A percentile compares a stretch with the other conserved stretches of the same genome.
These are phyloP conservation scores for Dissophora ornata DNA, from an alignment of 192 early-diverging fungal genomes.

Conservation along the genomic window DNA sequence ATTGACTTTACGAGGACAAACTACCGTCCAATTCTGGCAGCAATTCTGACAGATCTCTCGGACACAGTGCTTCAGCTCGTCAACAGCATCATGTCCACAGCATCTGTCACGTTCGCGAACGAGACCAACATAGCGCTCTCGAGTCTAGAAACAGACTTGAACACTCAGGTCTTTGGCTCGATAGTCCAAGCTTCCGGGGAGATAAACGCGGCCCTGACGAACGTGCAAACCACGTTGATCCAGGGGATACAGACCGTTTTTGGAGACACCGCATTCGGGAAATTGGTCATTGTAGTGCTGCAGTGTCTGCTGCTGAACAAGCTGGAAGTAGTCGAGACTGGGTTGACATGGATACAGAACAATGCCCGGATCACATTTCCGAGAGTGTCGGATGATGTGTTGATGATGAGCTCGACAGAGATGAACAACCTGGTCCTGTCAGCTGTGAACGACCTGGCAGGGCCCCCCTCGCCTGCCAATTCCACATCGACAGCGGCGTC, in stretches of 20 bases:
- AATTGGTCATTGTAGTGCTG: constrained; percentile 24
- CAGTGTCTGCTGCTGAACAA: constrained; percentile 35
- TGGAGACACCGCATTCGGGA: constrained; percentile 18
- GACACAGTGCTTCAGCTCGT: not conserved
- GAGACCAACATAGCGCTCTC: constrained; percentile 12
- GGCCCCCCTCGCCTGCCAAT: too few relatives aligned
- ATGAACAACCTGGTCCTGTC: constrained; percentile 9
- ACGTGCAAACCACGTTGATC: constrained; percentile 8
- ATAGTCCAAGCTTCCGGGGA: constrained; percentile 12
- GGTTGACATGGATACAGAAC: constrained; percentile 21
- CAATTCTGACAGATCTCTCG: constrained; percentile 8
- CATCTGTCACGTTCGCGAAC: constrained; percentile 20
- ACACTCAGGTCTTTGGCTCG: constrained; percentile 15
- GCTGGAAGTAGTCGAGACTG: constrained; percentile 1
- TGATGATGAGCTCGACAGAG: constrained; percentile 14
- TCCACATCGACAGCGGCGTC: too few relatives aligned
- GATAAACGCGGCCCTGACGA: not conserved
- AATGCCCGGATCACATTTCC: constrained; percentile 24
- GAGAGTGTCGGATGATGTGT: constrained; percentile 10
- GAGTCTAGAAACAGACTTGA: constrained; percentile 31
- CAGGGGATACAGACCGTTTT: constrained; percentile 18
- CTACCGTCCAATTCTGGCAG: constrained; percentile 8
- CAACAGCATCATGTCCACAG: not conserved
- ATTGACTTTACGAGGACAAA: constrained; percentile 15
- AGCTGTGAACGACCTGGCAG: not conserved